Evolutionary conservation across 371 early-diverging fungal species (phyloP).

Genomic region (Actinomortierella wolfii): DNA sequence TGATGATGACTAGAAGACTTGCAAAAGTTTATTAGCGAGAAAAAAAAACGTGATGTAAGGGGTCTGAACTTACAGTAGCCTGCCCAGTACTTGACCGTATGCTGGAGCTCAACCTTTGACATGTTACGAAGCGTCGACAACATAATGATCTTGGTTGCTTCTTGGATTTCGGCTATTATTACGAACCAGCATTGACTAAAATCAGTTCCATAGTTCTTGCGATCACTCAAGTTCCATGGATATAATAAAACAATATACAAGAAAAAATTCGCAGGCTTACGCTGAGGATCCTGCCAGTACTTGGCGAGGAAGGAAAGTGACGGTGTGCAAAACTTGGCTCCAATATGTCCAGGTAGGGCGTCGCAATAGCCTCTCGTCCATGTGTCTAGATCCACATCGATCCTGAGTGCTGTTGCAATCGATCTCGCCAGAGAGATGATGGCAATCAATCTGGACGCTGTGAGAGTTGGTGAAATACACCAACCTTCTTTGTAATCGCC

Average conservation of each 20-base stretch:
- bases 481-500: constrained; percentile 51
- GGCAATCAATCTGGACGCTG: constrained; percentile 62
- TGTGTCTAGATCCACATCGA: constrained; percentile 26
- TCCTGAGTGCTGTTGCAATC: constrained; percentile 50
- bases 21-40: too few species aligned
- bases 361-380: constrained; percentile 39
- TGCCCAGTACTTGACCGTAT: constrained; percentile 70
- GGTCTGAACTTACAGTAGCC: constrained; percentile 22
- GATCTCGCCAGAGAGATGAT: constrained; percentile 61
- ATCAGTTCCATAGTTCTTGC: too few species aligned
- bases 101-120: constrained; percentile 49
- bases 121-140: constrained; percentile 38
- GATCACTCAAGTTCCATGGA: not conserved
- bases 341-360: constrained; percentile 58
- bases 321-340: constrained; percentile 59
- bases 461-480: constrained; percentile 65
- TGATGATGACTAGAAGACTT: not conserved
- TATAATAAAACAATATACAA: not conserved
- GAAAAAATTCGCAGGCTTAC: constrained; percentile 45
- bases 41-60: constrained; percentile 4
- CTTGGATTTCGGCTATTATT: constrained; percentile 32
- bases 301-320: constrained; percentile 78
- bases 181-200: too few species aligned
- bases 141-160: constrained; percentile 31
- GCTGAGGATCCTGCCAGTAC: constrained; percentile 86